phyloP scores from a whole-genome alignment of 75 land plant species.

The Pseudotsuga menziesii region DNA sequence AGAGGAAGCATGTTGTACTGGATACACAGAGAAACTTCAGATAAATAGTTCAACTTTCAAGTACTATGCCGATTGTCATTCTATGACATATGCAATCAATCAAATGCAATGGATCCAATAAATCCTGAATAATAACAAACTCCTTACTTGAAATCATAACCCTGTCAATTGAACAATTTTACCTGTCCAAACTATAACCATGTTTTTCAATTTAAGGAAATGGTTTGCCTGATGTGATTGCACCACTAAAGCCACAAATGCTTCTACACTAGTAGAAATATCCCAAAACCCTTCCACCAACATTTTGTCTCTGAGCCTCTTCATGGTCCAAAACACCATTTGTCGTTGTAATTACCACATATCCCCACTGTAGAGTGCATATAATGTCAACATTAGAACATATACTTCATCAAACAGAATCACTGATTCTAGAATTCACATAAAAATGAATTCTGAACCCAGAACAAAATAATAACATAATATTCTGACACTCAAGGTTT shows the following conservation, averaged over 20 bases:
- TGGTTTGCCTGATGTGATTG: background rate
- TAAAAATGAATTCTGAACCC: background rate
- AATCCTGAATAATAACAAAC: background rate
- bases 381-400: background rate
- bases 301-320: slow-evolving; percentile 39
- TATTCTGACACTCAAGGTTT: background rate
- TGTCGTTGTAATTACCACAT: slow-evolving; percentile 62
- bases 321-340: slow-evolving; percentile 68
- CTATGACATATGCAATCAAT: too few relatives aligned
- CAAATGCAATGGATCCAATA: background rate
- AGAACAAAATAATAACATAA: background rate
- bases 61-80: too few relatives aligned
- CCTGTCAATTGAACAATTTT: background rate
- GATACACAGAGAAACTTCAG: too few relatives aligned
- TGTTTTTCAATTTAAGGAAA: background rate
- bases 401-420: background rate
- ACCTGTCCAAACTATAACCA: background rate
- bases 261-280: slow-evolving; percentile 34
- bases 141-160: background rate
- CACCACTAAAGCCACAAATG: background rate
- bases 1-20: too few relatives aligned
- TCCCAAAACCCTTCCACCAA: slow-evolving; percentile 65
- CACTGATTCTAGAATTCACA: background rate
- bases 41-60: too few relatives aligned
- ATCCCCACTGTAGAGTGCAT: slow-evolving; percentile 54